These are phyloP conservation scores for Jaltomata sinuosa DNA, from an alignment of 257 asterid species.

Conservation along the genomic window DNA sequence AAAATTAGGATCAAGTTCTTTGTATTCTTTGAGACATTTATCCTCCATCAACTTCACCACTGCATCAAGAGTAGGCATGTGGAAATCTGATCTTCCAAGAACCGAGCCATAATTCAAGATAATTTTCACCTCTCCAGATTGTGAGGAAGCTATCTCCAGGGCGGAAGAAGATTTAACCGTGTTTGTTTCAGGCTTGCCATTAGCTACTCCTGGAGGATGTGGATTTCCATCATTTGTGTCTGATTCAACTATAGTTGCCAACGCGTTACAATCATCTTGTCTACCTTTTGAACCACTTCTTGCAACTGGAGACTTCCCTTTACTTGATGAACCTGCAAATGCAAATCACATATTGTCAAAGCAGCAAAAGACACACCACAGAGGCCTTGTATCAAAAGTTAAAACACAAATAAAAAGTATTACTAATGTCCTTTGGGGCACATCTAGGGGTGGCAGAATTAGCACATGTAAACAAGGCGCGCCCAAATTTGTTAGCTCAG, in stretches of 20 bases:
- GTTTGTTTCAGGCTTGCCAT: not conserved
- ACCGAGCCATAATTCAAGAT: not conserved
- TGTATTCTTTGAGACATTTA: not conserved
- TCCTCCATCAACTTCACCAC: slow-evolving; percentile 6
- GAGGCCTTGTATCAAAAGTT: not conserved
- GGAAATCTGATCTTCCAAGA: slow-evolving; percentile 3
- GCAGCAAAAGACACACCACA: not conserved
- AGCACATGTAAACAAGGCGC: not conserved
- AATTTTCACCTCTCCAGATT: slow-evolving; percentile 2
- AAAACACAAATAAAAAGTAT: not conserved
- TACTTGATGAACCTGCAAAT: not conserved
- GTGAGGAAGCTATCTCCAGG: slow-evolving; percentile 7
- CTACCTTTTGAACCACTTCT: not conserved
- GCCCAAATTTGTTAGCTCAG: not conserved
- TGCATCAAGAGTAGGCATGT: not conserved
- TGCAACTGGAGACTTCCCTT: not conserved
- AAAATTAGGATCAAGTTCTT: not conserved
- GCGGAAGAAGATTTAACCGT: not conserved
- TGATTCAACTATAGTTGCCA: not conserved
- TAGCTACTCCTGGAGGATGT: not conserved
- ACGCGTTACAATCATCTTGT: not conserved
- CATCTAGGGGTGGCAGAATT: not conserved
- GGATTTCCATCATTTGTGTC: not conserved
- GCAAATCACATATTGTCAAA: not conserved
- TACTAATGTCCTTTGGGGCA: not conserved